Evolutionary conservation across 2,329 filamentous ascomycete species (phyloP), one percentile per base, ranked within the genome.

Genomic region (Epichloe sibirici): DNA sequence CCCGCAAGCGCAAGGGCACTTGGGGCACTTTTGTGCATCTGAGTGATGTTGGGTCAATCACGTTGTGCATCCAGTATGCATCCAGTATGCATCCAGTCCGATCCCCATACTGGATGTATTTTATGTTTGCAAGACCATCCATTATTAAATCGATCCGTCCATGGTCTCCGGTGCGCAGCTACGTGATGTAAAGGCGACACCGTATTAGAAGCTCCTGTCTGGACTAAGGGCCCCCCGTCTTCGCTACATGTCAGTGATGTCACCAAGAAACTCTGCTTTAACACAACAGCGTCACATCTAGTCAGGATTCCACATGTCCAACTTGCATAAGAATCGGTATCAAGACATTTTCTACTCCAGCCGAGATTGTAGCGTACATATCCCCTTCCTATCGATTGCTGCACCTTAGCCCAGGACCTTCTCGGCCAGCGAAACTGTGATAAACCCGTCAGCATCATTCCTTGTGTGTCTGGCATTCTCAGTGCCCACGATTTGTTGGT

Each of bases 371-470:
- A 39, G 13, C 40, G 17, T 39, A 23, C 48, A 42, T 38, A 23
- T 12, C 13, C 23, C 43, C 44, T 15, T 23, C 11, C 8, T 25
- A 35, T 43, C n/a, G 40, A 5, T 3, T 45, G 25, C 38, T 31
- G 42, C 34, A 7, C 5, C 48, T 53, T 51, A 63, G 47, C 49
- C 70, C 39, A 78, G 57, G 5, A 79, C 75, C 55, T 77, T 73
- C 39, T 76, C 71, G 48, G 75, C 76, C 64, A 77, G 62, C 6
- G 75, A 75, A 12, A 77, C 76, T 76, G 55, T 8, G 37, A 37
- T 15, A 5, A 34, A 46, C 5, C 17, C 17, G 40, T 53, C 37
- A 53, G 54, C 45, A 37, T 9, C 43, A 21, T n/a, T 3, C 35
- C 2, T 12, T 28, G 50, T 42, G 17, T 23, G 48, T 57, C 35